phyloP scores from a whole-genome alignment of 495 filamentous ascomycete species.

The Hypoxylon fragiforme region DNA sequence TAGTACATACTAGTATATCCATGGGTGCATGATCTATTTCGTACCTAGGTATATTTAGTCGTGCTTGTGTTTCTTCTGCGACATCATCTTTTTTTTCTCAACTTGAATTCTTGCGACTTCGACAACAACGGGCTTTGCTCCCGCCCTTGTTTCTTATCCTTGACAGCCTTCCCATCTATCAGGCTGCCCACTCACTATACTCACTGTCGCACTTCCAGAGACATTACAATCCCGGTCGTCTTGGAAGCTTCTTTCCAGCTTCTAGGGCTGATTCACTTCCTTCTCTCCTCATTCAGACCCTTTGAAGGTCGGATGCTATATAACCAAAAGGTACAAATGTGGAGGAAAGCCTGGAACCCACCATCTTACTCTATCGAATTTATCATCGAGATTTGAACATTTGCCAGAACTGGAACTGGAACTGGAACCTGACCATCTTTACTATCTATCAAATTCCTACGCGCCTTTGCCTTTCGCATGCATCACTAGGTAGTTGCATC shows the following conservation, averaged over 20 bases:
- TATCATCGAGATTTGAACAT: slow-evolving; percentile 20
- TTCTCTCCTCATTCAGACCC: slow-evolving; percentile 23
- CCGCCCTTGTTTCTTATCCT: slow-evolving; percentile 28
- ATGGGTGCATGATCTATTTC: slow-evolving; percentile 8
- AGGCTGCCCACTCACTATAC: slow-evolving; percentile 17
- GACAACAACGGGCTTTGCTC: slow-evolving; percentile 38
- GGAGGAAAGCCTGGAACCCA: slow-evolving; percentile 36
- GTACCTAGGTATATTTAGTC: slow-evolving; percentile 1
- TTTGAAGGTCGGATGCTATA: slow-evolving; percentile 31
- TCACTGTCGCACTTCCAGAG: slow-evolving; percentile 29
- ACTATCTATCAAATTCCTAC: slow-evolving; percentile 7
- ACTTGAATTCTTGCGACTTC: slow-evolving; percentile 32
- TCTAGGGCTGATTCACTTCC: slow-evolving; percentile 33
- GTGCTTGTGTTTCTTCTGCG: slow-evolving; percentile 18
- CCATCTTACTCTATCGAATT: slow-evolving; percentile 33
- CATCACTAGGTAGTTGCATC: no score
- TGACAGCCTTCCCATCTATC: slow-evolving; percentile 16
- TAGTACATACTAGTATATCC: background rate
- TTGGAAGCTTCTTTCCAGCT: slow-evolving; percentile 40
- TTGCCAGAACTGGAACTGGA: no score
- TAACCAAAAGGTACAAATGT: slow-evolving; percentile 34
- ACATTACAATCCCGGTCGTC: slow-evolving; percentile 27
- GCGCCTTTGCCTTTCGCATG: slow-evolving; percentile 12
- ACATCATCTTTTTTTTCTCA: slow-evolving; percentile 26
- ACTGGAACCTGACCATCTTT: slow-evolving; percentile 6